Percentiles rank a stretch among this genome's conserved stretches.
These are phyloP conservation scores for Penicillium thymicola DNA, from an alignment of 2,329 filamentous ascomycete genomes.

Conservation along the genomic window DNA sequence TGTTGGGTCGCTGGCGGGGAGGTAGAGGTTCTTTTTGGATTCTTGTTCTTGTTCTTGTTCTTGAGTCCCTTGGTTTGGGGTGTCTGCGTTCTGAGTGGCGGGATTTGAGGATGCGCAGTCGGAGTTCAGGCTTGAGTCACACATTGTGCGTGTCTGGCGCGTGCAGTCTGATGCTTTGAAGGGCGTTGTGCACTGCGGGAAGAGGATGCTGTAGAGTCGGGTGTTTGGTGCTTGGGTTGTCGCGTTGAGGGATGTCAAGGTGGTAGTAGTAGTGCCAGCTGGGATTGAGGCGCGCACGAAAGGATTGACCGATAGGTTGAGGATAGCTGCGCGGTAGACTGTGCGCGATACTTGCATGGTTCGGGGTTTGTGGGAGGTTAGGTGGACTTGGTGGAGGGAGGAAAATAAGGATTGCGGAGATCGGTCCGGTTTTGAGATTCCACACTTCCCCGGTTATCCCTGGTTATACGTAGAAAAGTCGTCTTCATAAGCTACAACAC, in stretches of 20 bases:
- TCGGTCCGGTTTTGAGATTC: background rate
- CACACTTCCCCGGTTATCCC: background rate
- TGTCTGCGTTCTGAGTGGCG: background rate
- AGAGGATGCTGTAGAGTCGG: slow-evolving; percentile 26
- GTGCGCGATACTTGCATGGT: slow-evolving; percentile 29
- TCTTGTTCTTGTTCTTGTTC: slow-evolving; percentile 9
- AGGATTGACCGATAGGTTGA: slow-evolving; percentile 25
- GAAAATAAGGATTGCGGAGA: slow-evolving; percentile 4
- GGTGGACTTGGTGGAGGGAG: background rate
- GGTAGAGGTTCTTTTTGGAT: slow-evolving; percentile 43
- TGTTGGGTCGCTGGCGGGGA: slow-evolving; percentile 63
- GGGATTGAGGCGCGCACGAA: slow-evolving; percentile 21
- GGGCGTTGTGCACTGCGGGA: slow-evolving; percentile 25
- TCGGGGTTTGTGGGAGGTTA: background rate
- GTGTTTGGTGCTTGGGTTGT: slow-evolving; percentile 7
- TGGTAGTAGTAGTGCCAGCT: background rate
- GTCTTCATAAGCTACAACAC: too few species aligned
- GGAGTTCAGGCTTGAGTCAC: slow-evolving; percentile 8
- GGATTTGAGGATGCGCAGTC: background rate
- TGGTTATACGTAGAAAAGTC: too few species aligned
- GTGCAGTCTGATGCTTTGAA: slow-evolving; percentile 8
- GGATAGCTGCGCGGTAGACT: slow-evolving; percentile 28
- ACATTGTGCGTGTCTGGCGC: slow-evolving; percentile 23
- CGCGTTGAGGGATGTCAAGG: slow-evolving; percentile 6
- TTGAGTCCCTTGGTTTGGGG: slow-evolving; percentile 7